Evolutionary conservation across 129 eudicot species (phyloP).

Genomic region (sunflower (Helianthus annuus)): HanXRQr2.0-SUNRISE NC_035437.2:150120106-150120605

Average conservation of each 20-base stretch:
- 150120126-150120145: neutral
- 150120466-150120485: conserved; percentile 21
- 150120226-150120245: neutral
- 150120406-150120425: conserved; percentile 10
- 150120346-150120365: too few relatives aligned
- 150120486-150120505: conserved; percentile 26
- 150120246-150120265: too few relatives aligned
- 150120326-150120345: too few relatives aligned
- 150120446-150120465: conserved; percentile 14
- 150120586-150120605: too few relatives aligned
- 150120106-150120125: conserved; percentile 24
- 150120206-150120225: neutral
- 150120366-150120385: too few relatives aligned
- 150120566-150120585: too few relatives aligned
- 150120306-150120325: too few relatives aligned
- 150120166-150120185: neutral
- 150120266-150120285: too few relatives aligned
- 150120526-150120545: too few relatives aligned
- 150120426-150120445: conserved; percentile 34
- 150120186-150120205: neutral
- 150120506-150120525: neutral
- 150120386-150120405: neutral
- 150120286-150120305: too few relatives aligned
- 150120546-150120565: too few relatives aligned
- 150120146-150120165: neutral